Percentiles rank a stretch among this genome's conserved stretches.
phyloP scores from a whole-genome alignment of 2,329 filamentous ascomycete genomes.

The Bipolaris gigantea region DNA sequence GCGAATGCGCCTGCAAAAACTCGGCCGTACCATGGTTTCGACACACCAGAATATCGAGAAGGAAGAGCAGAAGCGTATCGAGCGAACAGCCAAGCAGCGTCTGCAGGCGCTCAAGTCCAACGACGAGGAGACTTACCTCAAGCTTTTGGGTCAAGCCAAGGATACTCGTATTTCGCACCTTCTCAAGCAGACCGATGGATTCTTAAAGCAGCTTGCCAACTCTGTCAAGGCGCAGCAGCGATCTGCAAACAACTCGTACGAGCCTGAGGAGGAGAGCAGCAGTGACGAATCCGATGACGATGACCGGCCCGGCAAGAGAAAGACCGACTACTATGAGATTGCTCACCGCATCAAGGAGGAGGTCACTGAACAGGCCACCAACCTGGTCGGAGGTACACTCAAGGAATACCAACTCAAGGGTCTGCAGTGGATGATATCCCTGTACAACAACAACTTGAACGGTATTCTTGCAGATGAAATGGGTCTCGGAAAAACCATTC shows the following conservation, averaged over 20 bases:
- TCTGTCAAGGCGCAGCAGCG: conserved; percentile 95
- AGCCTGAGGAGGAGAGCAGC: conserved; percentile 59
- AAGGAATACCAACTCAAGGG: conserved; percentile 99
- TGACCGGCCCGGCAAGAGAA: conserved; percentile 66
- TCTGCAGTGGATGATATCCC: conserved; percentile 98
- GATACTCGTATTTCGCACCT: conserved; percentile 98
- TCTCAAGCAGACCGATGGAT: conserved; percentile 94
- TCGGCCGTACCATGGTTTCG: conserved; percentile 83
- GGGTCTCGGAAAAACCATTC: conserved; percentile 99
- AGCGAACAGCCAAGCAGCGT: conserved; percentile 98
- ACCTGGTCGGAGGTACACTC: conserved; percentile 86
- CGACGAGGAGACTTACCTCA: conserved; percentile 98
- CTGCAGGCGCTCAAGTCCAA: conserved; percentile 97
- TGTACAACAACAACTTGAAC: conserved; percentile 99
- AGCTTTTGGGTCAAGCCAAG: conserved; percentile 96
- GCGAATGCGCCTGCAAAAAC: conserved; percentile 76
- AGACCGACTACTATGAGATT: conserved; percentile 98
- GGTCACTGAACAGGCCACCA: conserved; percentile 77
- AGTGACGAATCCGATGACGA: conserved; percentile 67
- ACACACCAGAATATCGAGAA: conserved; percentile 98
- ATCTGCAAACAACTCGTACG: conserved; percentile 76
- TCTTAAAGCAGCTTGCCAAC: conserved; percentile 90
- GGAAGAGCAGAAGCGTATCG: conserved; percentile 97
- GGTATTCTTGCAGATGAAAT: conserved; percentile 98
- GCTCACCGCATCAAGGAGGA: conserved; percentile 95